These are phyloP conservation scores for Pythium grandisporangium DNA, from an alignment of 352 stramenopile species.

Conservation along the genomic window DNA sequence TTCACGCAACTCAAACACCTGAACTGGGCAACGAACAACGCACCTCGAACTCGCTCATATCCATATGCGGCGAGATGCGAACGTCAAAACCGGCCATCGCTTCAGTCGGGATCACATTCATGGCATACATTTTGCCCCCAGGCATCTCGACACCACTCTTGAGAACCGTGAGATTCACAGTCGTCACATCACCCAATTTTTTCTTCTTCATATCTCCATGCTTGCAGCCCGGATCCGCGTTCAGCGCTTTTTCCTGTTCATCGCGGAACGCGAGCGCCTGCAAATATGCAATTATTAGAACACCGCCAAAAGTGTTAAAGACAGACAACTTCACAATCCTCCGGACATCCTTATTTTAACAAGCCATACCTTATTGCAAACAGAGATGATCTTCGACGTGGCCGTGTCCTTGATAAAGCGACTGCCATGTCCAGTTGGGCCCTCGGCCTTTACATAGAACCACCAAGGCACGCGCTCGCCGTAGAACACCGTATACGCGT, in stretches of 20 bases:
- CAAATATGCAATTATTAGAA: background rate
- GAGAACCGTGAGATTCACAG: slow-evolving; percentile 92
- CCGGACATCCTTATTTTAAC: too few relatives aligned
- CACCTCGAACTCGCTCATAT: slow-evolving; percentile 74
- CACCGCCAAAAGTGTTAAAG: too few relatives aligned
- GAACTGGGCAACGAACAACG: too few relatives aligned
- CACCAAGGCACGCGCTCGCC: slow-evolving; percentile 92
- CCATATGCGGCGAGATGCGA: slow-evolving; percentile 86
- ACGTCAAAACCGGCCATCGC: slow-evolving; percentile 92
- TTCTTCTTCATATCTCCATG: slow-evolving; percentile 89
- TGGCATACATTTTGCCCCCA: slow-evolving; percentile 77
- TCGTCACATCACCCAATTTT: slow-evolving; percentile 93
- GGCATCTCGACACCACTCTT: slow-evolving; percentile 83
- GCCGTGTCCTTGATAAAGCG: slow-evolving; percentile 94
- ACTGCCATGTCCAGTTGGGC: slow-evolving; percentile 79
- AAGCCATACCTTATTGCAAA: slow-evolving; percentile 56
- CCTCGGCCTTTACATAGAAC: slow-evolving; percentile 78
- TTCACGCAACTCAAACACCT: too few relatives aligned
- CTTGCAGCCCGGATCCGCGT: slow-evolving; percentile 67
- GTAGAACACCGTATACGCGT: slow-evolving; percentile 95
- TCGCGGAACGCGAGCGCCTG: slow-evolving; percentile 81
- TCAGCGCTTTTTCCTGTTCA: slow-evolving; percentile 83
- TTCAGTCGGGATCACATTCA: slow-evolving; percentile 92
- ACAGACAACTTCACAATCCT: too few relatives aligned
- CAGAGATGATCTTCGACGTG: slow-evolving; percentile 89